Evolutionary conservation across 2,329 filamentous ascomycete genomes (phyloP).

Genomic region (Colletotrichum liaoningense): DNA sequence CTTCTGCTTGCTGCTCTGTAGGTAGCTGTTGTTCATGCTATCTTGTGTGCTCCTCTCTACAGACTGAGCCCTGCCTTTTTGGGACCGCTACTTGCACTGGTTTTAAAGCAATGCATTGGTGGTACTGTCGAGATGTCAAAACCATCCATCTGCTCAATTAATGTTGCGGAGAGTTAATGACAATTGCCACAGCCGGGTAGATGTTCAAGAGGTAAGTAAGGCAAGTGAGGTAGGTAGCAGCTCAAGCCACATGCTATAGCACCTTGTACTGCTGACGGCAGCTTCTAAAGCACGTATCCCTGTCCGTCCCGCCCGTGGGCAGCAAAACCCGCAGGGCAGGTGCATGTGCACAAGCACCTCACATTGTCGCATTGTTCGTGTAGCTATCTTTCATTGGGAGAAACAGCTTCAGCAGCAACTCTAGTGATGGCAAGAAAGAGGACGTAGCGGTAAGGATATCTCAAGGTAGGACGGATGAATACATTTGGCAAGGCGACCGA

Average conservation of each 20-base stretch:
- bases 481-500: not conserved
- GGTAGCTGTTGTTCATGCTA: not conserved
- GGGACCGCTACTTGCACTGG: not conserved
- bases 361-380: not conserved
- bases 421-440: not conserved
- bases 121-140: too few species aligned
- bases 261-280: not conserved
- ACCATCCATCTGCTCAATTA: not conserved
- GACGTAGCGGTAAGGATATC: not conserved
- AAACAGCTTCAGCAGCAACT: not conserved
- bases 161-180: not conserved
- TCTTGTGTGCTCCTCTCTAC: not conserved
- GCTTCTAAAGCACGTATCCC: not conserved
- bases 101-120: too few species aligned
- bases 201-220: not conserved
- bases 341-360: not conserved
- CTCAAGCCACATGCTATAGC: constrained; percentile 15
- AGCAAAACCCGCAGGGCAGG: not conserved
- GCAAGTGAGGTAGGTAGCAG: not conserved
- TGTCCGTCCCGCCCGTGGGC: not conserved
- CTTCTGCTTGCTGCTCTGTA: not conserved
- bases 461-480: constrained; percentile 1
- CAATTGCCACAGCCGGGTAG: too few species aligned
- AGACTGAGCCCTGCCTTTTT: not conserved
- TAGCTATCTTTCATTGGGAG: not conserved